These are phyloP conservation scores for Daedaleopsis nitida DNA, from an alignment of 768 basidiomycete species.

Conservation along the genomic window DNA sequence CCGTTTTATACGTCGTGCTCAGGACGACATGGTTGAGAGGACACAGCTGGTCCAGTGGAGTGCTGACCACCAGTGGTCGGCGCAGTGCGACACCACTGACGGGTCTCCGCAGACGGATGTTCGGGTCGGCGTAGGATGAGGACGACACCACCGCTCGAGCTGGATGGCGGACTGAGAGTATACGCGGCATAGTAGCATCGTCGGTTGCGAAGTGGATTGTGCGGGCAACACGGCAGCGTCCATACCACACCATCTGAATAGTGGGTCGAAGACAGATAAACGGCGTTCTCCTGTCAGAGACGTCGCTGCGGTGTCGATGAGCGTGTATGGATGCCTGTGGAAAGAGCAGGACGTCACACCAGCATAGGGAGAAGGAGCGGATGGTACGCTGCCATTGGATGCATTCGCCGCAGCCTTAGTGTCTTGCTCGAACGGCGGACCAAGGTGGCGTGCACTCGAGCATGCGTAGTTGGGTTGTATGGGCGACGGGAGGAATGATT, in stretches of 20 bases:
- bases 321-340: background rate
- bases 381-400: no score
- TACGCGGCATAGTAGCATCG: background rate
- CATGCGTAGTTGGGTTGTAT: no score
- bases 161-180: background rate
- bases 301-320: background rate
- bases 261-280: no score
- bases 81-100: no score
- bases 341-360: background rate
- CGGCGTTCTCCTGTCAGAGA: background rate
- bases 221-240: background rate
- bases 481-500: no score
- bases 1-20: background rate
- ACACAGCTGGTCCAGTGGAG: no score
- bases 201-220: background rate
- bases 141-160: background rate
- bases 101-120: background rate
- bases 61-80: no score
- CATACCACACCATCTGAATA: no score
- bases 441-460: no score
- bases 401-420: no score
- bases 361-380: background rate
- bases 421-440: no score
- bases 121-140: background rate
- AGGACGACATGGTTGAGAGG: background rate